These are phyloP conservation scores for Hirschioporus abietinus DNA, from an alignment of 768 basidiomycete species.

Conservation along the genomic window DNA sequence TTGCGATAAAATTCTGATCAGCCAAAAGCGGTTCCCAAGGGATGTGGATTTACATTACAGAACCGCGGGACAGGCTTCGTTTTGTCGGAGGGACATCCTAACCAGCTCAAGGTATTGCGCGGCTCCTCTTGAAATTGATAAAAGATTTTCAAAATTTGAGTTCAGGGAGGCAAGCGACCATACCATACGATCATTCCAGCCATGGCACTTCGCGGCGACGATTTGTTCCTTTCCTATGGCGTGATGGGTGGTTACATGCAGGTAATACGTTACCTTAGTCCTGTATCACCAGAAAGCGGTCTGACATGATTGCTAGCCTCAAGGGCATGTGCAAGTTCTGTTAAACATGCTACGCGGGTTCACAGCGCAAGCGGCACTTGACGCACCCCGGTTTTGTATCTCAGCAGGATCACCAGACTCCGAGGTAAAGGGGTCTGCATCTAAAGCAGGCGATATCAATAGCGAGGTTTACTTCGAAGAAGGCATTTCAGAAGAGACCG, in stretches of 20 bases:
- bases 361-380: constrained; percentile 83
- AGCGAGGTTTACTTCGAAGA: constrained; percentile 90
- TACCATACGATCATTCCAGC: constrained; percentile 96
- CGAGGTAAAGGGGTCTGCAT: constrained; percentile 36
- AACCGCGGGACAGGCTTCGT: constrained; percentile 88
- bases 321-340: constrained; percentile 94
- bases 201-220: constrained; percentile 69
- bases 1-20: constrained; percentile 5
- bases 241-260: constrained; percentile 95
- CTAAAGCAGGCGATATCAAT: constrained; percentile 60
- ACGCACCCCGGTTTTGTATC: constrained; percentile 95
- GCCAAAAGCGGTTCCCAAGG: constrained; percentile 74
- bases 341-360: constrained; percentile 86
- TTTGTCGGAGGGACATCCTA: constrained; percentile 77
- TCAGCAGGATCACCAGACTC: constrained; percentile 73
- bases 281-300: constrained; percentile 7
- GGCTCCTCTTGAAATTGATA: neutral
- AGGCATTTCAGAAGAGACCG: constrained; percentile 55
- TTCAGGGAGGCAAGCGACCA: constrained; percentile 74
- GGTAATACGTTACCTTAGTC: constrained; percentile 27
- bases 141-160: neutral
- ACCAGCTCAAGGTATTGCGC: constrained; percentile 59
- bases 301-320: constrained; percentile 48
- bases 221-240: constrained; percentile 84
- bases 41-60: constrained; percentile 95